These are phyloP conservation scores for Leishmania lainsoni DNA, from an alignment of 208 protist species.

Conservation along the genomic window DNA sequence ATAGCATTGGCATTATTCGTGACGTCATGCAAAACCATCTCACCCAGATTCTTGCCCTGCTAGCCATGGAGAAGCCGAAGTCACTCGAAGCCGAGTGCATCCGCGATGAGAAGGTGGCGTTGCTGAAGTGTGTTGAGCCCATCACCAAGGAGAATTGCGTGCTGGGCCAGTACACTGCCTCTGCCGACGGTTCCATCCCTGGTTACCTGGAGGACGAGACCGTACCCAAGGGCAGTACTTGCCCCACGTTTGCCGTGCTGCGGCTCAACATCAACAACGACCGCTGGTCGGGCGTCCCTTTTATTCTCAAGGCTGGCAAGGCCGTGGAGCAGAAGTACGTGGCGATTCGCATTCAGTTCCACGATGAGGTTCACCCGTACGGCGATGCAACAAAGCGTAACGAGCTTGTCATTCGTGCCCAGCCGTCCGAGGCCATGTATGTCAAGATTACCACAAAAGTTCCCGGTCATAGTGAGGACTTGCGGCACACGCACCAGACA, in stretches of 20 bases:
- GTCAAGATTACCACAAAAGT: slow-evolving; percentile 91
- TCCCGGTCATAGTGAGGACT: slow-evolving; percentile 75
- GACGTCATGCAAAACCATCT: slow-evolving; percentile 96
- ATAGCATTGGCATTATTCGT: slow-evolving; percentile 93
- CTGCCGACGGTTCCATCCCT: slow-evolving; percentile 74
- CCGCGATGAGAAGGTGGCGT: slow-evolving; percentile 91
- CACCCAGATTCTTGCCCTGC: slow-evolving; percentile 92
- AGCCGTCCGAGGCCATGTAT: slow-evolving; percentile 94
- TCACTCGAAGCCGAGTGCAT: slow-evolving; percentile 84
- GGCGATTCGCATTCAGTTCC: slow-evolving; percentile 89
- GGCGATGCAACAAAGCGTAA: slow-evolving; percentile 78
- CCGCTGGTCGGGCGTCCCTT: slow-evolving; percentile 94
- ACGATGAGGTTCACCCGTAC: slow-evolving; percentile 86
- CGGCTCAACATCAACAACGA: slow-evolving; percentile 91
- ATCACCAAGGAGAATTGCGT: slow-evolving; percentile 81
- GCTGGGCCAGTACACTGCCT: slow-evolving; percentile 92
- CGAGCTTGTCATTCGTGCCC: slow-evolving; percentile 92
- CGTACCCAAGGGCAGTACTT: slow-evolving; percentile 76
- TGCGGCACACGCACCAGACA: slow-evolving; percentile 81
- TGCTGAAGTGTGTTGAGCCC: slow-evolving; percentile 74
- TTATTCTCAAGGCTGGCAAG: slow-evolving; percentile 93
- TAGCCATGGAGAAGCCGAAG: slow-evolving; percentile 93
- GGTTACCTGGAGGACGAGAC: slow-evolving; percentile 89
- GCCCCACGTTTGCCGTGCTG: slow-evolving; percentile 89
- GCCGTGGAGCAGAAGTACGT: slow-evolving; percentile 86